Base-by-base conservation (phyloP, 1,139 yeast genomes). In the Sugiyamaella grinbergsii region DNA sequence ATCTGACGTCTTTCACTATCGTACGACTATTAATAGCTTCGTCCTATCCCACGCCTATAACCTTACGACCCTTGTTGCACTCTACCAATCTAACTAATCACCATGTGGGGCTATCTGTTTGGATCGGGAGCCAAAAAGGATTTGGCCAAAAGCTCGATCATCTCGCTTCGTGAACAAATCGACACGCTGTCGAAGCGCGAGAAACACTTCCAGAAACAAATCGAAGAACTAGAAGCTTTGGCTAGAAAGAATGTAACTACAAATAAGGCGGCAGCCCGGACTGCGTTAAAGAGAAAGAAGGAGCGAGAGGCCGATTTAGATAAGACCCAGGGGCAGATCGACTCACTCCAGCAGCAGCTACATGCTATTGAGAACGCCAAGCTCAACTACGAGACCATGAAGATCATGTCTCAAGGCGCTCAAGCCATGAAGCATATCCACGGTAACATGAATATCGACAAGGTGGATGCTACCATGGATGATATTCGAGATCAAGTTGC, bases 381-480 rank as follows among this genome's bases (percentile, higher is more conserved):
- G 74, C 80, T 93, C 81, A 93, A 93, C 75, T 77, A 87, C 71
- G 98, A 94, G 74, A 93, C 98, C 33, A 87, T 94, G 96, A 88
- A 88, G 79, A 96, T 96, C 51, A 93, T 93, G 98, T 86, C 91
- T 71, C 95, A 90, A 70, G 98, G 98, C 57, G 95, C 98, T 8
- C 79, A 78, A 65, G 98, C 98, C 46, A 89, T 93, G 96, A 90
- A 91, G 70, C 88, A 86, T 64, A 93, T 93, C 64, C 98, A 93
- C 69, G 93, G 91, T 57, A 96, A 91, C 64, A 83, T 93, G 76
- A 86, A 91, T 69, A 90, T 93, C 52, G 98, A 93, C 70, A 91
- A 90, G 74, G 97, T 93, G 43, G 98, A 93, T 68, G 88, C 85
- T 62, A 91, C 98, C n/a, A 93, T 93, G 98, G 98, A 93, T 68